phyloP scores from a whole-genome alignment of 2,329 filamentous ascomycete genomes.

The Arachnopeziza araneosa region DNA sequence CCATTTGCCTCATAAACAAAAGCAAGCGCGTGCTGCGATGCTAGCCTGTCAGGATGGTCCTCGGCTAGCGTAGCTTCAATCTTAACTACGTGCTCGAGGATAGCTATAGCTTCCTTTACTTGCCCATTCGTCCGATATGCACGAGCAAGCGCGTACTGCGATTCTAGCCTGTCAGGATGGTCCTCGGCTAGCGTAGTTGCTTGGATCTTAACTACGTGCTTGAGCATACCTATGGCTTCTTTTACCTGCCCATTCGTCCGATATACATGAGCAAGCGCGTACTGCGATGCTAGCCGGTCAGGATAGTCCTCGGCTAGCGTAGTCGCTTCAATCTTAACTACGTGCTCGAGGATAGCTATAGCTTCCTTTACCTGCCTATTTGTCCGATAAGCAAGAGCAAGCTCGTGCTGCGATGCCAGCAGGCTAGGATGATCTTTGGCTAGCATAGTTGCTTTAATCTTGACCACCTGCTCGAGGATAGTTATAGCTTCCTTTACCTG shows the following conservation, averaged over 20 bases:
- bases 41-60: background rate
- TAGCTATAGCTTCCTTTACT: no score
- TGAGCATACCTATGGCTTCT: no score
- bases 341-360: no score
- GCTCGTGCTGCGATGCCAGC: background rate
- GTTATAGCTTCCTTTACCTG: background rate
- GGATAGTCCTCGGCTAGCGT: background rate
- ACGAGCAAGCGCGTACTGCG: background rate
- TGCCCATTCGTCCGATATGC: no score
- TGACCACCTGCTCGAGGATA: conserved; percentile 16
- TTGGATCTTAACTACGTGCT: no score
- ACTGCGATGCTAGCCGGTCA: background rate
- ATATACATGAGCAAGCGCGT: no score
- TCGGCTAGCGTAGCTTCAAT: background rate
- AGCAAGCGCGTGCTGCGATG: background rate
- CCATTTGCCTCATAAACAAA: no score
- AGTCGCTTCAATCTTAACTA: background rate
- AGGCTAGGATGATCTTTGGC: background rate
- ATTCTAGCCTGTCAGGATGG: background rate
- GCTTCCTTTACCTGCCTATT: no score
- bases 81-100: no score
- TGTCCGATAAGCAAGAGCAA: no score
- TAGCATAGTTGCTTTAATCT: background rate
- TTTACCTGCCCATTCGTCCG: no score
- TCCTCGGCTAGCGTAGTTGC: background rate